Percentiles rank a stretch among this genome's conserved stretches.
Conservation (phyloP, 192 early-diverging fungal species). For the Martensiomyces pterosporus region DNA sequence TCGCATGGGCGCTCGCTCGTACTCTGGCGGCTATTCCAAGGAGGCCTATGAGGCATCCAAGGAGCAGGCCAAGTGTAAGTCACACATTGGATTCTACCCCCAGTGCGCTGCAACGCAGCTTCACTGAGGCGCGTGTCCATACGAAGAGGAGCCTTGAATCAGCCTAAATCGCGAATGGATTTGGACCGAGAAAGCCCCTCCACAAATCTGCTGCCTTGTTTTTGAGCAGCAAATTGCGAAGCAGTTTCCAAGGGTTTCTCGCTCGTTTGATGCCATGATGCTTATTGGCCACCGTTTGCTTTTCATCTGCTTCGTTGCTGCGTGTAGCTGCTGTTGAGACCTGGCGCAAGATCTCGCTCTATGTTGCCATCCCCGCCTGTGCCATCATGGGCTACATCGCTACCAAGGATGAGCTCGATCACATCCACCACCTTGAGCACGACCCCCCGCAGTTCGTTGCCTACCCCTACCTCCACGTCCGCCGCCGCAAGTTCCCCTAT, state of each 20-base stretch:
- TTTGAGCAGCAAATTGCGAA: no score
- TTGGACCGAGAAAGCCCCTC: no score
- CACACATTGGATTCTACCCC: no score
- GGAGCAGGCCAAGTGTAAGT: slow-evolving; percentile 44
- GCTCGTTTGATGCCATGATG: no score
- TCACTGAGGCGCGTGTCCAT: no score
- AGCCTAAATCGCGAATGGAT: no score
- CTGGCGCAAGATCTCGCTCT: slow-evolving; percentile 48
- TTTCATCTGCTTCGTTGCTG: no score
- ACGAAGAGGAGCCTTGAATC: not conserved
- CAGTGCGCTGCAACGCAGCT: no score
- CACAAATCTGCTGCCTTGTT: no score
- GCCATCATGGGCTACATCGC: slow-evolving; percentile 35
- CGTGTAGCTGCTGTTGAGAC: slow-evolving; percentile 42
- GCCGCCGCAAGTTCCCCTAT: slow-evolving; percentile 48
- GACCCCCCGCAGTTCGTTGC: slow-evolving; percentile 42
- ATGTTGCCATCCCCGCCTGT: slow-evolving; percentile 28
- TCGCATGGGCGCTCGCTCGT: slow-evolving; percentile 31
- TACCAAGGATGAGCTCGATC: slow-evolving; percentile 43
- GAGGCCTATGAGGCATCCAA: slow-evolving; percentile 35
- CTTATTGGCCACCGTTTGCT: no score
- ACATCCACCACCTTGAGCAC: slow-evolving; percentile 50
- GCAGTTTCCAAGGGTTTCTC: no score
- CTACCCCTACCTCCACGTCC: slow-evolving; percentile 43
- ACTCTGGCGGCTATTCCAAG: slow-evolving; percentile 30